Base-by-base conservation (phyloP, 345 rosid genomes). In the Odontarrhena argentea region DNA sequence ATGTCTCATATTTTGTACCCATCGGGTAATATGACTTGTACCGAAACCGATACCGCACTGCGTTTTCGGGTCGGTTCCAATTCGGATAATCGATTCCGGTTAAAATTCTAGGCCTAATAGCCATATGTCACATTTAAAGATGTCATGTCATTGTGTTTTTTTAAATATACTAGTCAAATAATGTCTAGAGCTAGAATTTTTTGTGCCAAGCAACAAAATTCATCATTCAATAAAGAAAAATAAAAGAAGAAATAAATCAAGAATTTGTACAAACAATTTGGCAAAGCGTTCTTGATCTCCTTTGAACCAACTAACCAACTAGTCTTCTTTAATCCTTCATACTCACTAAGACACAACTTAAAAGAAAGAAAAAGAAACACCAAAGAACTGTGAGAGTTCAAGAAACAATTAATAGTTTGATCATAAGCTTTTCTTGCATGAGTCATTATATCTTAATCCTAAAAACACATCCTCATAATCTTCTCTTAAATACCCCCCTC, bases 341-440 rank as follows among this genome's bases (percentile, higher is more conserved):
- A 32, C 53, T 35, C 18, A 71, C 24, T 49, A 41, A 71, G 28
- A 11, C 54, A 55, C 65, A 47, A 45, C 28, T 14, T 8, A 15
- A 12, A 63, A 5, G 12, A 22, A 11, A 18, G 22, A 13, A 60
- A 54, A 47, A 32, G 24, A 65, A 65, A 65, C 71, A 65, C 48
- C 76, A 51, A 58, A 73, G 55, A 65, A 57, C 70, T 34, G 55
- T 65, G 53, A n/a, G n/a, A 37, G 9, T 64, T 42, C 9, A 65
- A 72, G 71, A 65, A 72, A 65, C 60, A 57, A 50, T 32, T 8
- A 32, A 55, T 55, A 63, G 45, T 71, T 50, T 11, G 38, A 46
- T 8, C 38, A 63, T 41, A 56, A 72, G 41, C 48, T 72, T 71
- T 72, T 72, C 76, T 72, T 72, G 76, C 76, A 65, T 72, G 76